Evolutionary conservation across 257 asterid genomes (phyloP).

Genomic region (Capsicum baccatum): DNA sequence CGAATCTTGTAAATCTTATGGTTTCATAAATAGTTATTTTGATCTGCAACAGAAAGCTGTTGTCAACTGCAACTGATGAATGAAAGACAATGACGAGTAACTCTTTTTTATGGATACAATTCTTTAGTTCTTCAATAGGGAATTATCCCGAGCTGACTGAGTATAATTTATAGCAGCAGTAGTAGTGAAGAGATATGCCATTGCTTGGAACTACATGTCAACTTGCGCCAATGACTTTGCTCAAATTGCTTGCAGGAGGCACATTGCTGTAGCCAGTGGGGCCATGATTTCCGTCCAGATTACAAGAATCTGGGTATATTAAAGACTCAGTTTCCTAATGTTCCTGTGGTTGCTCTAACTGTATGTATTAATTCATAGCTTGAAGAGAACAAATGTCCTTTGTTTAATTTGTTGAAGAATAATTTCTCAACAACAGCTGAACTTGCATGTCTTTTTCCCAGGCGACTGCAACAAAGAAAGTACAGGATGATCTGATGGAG

Average conservation of each 20-base stretch:
- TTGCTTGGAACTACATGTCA: constrained; percentile 23
- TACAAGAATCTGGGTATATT: constrained; percentile 95
- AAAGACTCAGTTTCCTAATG: constrained; percentile 96
- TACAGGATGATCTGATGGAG: constrained; percentile 87
- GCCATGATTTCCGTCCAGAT: constrained; percentile 99
- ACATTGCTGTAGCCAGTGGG: constrained; percentile 99
- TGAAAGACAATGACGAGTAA: background rate
- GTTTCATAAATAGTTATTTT: background rate
- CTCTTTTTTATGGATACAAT: background rate
- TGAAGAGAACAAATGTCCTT: constrained; percentile 25
- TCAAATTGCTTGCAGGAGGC: constrained; percentile 74
- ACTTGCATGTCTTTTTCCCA: constrained; percentile 31
- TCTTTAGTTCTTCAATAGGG: constrained; percentile 6
- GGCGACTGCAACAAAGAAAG: constrained; percentile 98
- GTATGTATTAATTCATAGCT: constrained; percentile 53
- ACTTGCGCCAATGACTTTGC: background rate
- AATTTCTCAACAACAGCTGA: constrained; percentile 5
- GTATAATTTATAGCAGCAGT: constrained; percentile 8
- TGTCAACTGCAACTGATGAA: background rate
- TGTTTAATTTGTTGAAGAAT: constrained; percentile 1
- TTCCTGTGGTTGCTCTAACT: constrained; percentile 88
- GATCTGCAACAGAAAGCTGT: background rate
- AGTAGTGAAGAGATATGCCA: background rate
- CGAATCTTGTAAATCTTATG: constrained; percentile 7
- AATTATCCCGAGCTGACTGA: background rate